Conservation (phyloP, 164 flowering plant species). For the Liquidambar formosana region DNA sequence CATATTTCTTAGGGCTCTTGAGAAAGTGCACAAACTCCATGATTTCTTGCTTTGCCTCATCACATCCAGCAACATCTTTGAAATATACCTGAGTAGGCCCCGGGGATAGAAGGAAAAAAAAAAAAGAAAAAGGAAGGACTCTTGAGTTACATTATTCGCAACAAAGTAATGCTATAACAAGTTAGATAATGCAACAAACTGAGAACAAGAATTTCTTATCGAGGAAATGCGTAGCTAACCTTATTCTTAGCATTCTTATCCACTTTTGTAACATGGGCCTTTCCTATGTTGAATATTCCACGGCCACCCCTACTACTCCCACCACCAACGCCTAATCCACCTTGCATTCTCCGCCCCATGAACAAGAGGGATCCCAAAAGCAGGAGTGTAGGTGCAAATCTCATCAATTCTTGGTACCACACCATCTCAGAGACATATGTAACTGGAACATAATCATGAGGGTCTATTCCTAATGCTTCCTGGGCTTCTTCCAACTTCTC, state of each 20-base stretch:
- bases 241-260: slow-evolving; percentile 94
- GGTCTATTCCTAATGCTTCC: slow-evolving; percentile 71
- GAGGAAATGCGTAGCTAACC: slow-evolving; percentile 41
- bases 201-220: not conserved
- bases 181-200: slow-evolving; percentile 8
- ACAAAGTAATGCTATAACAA: too few species aligned
- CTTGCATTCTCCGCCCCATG: slow-evolving; percentile 81
- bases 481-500: slow-evolving; percentile 97
- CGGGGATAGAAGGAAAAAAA: not conserved
- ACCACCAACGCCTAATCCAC: slow-evolving; percentile 81
- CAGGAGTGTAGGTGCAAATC: slow-evolving; percentile 73
- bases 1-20: slow-evolving; percentile 86
- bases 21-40: slow-evolving; percentile 97
- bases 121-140: not conserved
- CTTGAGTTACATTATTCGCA: too few species aligned
- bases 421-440: slow-evolving; percentile 71
- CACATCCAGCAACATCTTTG: slow-evolving; percentile 96
- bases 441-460: slow-evolving; percentile 89
- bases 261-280: slow-evolving; percentile 81
- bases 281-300: slow-evolving; percentile 91
- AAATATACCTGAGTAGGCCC: slow-evolving; percentile 58
- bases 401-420: slow-evolving; percentile 84
- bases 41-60: slow-evolving; percentile 95
- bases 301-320: slow-evolving; percentile 76
- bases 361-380: slow-evolving; percentile 68